Base-by-base conservation (phyloP, 2,329 filamentous ascomycete genomes). In the Onygena corvina region DNA sequence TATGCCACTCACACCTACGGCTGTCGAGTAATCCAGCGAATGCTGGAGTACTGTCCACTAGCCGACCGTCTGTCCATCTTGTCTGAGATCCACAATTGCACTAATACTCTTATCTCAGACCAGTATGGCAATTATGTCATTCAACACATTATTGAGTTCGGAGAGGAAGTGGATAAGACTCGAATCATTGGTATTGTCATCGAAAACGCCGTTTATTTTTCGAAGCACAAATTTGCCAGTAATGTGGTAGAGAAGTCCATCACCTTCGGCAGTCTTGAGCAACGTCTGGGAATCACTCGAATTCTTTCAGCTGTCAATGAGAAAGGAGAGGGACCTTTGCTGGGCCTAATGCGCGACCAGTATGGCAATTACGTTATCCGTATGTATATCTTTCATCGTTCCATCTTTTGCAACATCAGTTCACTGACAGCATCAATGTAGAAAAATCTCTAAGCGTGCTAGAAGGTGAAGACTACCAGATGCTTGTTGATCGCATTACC, bases 181-280 rank as follows among this genome's bases (percentile, higher is more conserved):
- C 79, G 74, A 58, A 83, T 95, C 59, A 84, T 94, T 50, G 68
- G 75, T 21, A 71, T 87, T 42, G 83, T 96, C 55, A 81, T 82
- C 55, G 72, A 74, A 9, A 78, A 87, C 50, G 71, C 94, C 2
- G 67, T 94, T 33, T 69, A 71, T 1, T 81, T 87, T 58, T 94
- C 88, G 21, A 94, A 88, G 71, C 87, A 96, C 71, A 98, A 98
- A 64, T 93, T 86, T 60, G 90, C 92, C 0, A 95, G 89, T 60
- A 96, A 98, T 59, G 90, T 98, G 2, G 90, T 98, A 0, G 92
- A 98, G 67, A 90, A 87, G 66, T 94, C 88, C 62, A 83, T 96
- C 52, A 73, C 83, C 49, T 77, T 75, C 56, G 86, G 86, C 16
- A 79, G 79, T 0, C 70, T 76, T 16, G 72, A 81, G 46, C 84